Evolutionary conservation across 2,329 filamentous ascomycete species (phyloP).

Genomic region (Trichoderma sp.): DNA sequence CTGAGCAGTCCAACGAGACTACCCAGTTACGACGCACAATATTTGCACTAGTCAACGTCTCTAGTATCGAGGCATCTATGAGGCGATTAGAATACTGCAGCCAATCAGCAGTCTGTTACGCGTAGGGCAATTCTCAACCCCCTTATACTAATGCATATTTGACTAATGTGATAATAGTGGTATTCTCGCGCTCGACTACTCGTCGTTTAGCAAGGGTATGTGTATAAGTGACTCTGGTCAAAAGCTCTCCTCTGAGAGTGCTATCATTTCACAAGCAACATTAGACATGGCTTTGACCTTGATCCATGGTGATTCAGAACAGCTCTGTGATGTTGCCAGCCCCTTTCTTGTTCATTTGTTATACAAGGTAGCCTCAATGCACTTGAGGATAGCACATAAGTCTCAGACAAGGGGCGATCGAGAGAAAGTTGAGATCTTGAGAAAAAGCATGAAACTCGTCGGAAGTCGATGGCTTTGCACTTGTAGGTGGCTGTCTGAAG

Average conservation of each 20-base stretch:
- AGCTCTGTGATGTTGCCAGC: constrained; percentile 1
- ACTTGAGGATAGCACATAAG: not conserved
- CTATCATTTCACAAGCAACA: not conserved
- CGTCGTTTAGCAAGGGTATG: not conserved
- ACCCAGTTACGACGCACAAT: constrained; percentile 20
- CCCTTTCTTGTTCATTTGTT: constrained; percentile 4
- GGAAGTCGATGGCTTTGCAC: constrained; percentile 9
- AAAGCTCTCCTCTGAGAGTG: not conserved
- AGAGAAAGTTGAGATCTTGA: not conserved
- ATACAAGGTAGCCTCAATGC: constrained; percentile 10
- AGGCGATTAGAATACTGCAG: constrained; percentile 17
- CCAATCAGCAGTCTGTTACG: constrained; percentile 17
- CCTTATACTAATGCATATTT: too few species aligned
- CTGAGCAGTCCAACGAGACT: constrained; percentile 5
- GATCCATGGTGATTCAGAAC: not conserved
- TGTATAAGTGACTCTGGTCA: not conserved
- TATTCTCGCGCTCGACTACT: constrained; percentile 9
- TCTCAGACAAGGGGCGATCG: not conserved
- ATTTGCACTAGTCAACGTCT: constrained; percentile 13
- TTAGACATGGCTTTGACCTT: not conserved
- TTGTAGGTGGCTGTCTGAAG: not conserved
- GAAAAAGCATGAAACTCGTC: not conserved
- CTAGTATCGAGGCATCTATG: constrained; percentile 6
- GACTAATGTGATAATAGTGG: constrained; percentile 2
- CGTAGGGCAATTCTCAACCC: not conserved